phyloP scores from a whole-genome alignment of 257 asterid species.

The Nicotiana tomentosiformis region DNA sequence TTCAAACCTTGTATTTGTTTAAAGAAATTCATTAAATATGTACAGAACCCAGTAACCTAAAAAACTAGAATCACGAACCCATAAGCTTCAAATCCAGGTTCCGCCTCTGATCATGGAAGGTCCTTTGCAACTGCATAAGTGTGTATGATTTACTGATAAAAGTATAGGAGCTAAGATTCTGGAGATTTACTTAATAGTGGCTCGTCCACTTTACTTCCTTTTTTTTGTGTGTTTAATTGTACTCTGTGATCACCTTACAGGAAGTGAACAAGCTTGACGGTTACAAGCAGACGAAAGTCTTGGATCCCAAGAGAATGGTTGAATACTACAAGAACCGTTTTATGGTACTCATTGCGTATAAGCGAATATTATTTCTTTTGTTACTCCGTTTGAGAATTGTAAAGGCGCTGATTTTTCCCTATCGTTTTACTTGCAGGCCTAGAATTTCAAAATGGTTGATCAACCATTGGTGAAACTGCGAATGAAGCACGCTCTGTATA shows the following conservation, averaged over 20 bases:
- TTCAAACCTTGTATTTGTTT: too few species aligned
- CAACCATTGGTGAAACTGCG: neutral
- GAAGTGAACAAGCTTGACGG: slow-evolving; percentile 56
- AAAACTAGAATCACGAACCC: too few species aligned
- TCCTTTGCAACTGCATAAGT: too few species aligned
- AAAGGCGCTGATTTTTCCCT: neutral
- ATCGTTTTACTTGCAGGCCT: neutral
- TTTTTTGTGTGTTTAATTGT: too few species aligned
- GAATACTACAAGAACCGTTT: slow-evolving; percentile 30
- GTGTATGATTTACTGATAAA: too few species aligned
- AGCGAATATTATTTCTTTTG: neutral
- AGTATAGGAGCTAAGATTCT: too few species aligned
- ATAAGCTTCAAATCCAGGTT: too few species aligned
- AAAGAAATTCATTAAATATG: too few species aligned
- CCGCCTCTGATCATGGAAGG: too few species aligned
- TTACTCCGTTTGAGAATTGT: neutral
- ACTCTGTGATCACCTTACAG: neutral
- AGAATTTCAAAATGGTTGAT: neutral
- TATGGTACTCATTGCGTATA: slow-evolving; percentile 14
- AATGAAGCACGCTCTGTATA: neutral
- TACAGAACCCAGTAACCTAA: too few species aligned
- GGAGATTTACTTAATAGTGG: too few species aligned
- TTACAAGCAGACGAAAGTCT: slow-evolving; percentile 57
- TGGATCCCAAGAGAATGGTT: slow-evolving; percentile 25
- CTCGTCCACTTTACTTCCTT: too few species aligned